Percentiles rank a stretch among this genome's conserved stretches.
Conservation (phyloP, 1,139 yeast genomes). For the Kodamaea ohmeri region DNA sequence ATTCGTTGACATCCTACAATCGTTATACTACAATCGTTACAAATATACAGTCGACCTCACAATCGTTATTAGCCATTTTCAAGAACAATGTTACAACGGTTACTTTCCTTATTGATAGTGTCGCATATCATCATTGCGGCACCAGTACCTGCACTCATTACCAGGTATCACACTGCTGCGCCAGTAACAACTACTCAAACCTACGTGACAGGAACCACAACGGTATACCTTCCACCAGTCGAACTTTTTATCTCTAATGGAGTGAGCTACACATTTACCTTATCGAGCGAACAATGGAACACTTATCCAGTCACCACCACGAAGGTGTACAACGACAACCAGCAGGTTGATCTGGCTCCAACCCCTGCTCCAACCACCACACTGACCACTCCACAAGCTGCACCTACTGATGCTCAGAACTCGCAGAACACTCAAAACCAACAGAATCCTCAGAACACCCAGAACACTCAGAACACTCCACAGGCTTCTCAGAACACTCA, state of each 20-base stretch:
- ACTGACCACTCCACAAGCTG: slow-evolving; percentile 8
- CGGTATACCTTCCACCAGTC: slow-evolving; percentile 67
- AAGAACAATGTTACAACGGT: slow-evolving; percentile 9
- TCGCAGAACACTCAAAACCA: no score
- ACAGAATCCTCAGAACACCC: slow-evolving; percentile 10
- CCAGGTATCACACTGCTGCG: slow-evolving; percentile 63
- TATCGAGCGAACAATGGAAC: slow-evolving; percentile 34
- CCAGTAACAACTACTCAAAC: slow-evolving; percentile 54
- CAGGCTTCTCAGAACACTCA: slow-evolving; percentile 5
- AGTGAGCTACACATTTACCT: slow-evolving; percentile 58
- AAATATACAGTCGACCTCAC: slow-evolving; percentile 2
- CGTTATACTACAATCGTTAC: slow-evolving; percentile 1
- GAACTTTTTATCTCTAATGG: slow-evolving; percentile 61
- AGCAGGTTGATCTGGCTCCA: slow-evolving; percentile 10
- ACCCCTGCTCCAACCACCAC: slow-evolving; percentile 9
- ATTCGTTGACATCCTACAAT: slow-evolving; percentile 2
- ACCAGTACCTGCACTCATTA: slow-evolving; percentile 45
- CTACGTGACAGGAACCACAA: slow-evolving; percentile 57
- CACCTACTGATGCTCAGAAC: no score
- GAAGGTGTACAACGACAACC: slow-evolving; percentile 19
- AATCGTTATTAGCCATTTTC: slow-evolving; percentile 5
- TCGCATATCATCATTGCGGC: slow-evolving; percentile 27
- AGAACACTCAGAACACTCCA: slow-evolving; percentile 11
- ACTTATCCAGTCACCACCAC: slow-evolving; percentile 36
- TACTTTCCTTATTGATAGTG: slow-evolving; percentile 21